These are phyloP conservation scores for Chytriomyces sp. DNA, from an alignment of 192 early-diverging fungal genomes.

Conservation along the genomic window DNA sequence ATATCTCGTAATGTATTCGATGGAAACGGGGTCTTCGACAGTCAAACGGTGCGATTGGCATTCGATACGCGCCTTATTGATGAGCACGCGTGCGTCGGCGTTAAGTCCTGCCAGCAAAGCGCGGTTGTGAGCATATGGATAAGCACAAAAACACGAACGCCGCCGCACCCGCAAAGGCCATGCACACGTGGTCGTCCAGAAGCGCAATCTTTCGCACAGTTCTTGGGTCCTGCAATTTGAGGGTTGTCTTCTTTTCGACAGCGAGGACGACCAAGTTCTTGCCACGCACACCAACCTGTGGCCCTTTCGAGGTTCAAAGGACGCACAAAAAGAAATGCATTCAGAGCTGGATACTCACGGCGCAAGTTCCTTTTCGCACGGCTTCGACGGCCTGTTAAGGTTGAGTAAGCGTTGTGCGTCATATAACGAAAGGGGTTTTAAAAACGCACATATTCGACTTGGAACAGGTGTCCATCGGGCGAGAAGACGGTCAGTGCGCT, in stretches of 20 bases:
- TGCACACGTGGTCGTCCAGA: conserved; percentile 95
- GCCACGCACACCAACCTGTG: conserved; percentile 94
- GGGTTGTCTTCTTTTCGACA: conserved; percentile 94
- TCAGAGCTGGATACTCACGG: conserved; percentile 83
- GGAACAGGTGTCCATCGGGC: conserved; percentile 98
- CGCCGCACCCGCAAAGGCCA: conserved; percentile 87
- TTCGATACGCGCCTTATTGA: conserved; percentile 96
- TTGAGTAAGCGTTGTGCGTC: too few species aligned
- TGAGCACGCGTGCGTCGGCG: conserved; percentile 94
- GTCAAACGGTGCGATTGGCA: conserved; percentile 97
- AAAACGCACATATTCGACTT: conserved; percentile 88
- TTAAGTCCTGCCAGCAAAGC: conserved; percentile 68
- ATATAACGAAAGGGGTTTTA: background rate
- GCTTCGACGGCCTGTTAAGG: conserved; percentile 82
- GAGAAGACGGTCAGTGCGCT: conserved; percentile 95
- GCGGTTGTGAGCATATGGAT: conserved; percentile 4
- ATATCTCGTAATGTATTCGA: conserved; percentile 97
- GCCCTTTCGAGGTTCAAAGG: too few species aligned
- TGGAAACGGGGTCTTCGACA: conserved; percentile 94
- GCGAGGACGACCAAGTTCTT: conserved; percentile 89
- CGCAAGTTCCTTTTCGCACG: conserved; percentile 95
- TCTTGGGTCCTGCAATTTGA: conserved; percentile 96
- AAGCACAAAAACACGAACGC: too few species aligned
- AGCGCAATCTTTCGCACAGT: conserved; percentile 96
- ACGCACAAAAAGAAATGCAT: background rate